Conservation (phyloP, 208 protist species). For the Phytomonas francai region DNA sequence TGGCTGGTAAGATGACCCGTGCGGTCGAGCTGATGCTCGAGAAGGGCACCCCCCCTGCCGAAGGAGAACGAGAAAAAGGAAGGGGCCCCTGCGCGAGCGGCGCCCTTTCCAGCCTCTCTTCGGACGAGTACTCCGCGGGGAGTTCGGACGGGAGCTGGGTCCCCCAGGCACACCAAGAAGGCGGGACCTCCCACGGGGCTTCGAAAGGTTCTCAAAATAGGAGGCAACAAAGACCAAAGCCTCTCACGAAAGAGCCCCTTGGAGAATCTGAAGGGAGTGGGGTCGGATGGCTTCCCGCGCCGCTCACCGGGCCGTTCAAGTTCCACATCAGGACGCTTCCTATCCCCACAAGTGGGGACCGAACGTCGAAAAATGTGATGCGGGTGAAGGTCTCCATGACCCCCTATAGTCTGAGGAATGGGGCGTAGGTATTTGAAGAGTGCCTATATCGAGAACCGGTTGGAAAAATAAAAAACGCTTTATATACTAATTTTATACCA, state of each 20-base stretch:
- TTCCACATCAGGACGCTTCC: not conserved
- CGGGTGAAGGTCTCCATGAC: not conserved
- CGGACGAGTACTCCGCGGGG: not conserved
- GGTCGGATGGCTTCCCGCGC: not conserved
- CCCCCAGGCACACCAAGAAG: too few relatives aligned
- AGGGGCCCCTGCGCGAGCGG: not conserved
- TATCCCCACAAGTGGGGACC: not conserved
- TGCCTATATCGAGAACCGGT: not conserved
- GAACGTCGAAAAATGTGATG: not conserved
- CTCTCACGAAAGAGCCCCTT: not conserved
- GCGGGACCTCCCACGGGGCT: too few relatives aligned
- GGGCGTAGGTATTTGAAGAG: not conserved
- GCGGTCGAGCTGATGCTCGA: slow-evolving; percentile 21
- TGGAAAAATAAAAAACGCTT: not conserved
- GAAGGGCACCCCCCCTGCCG: not conserved
- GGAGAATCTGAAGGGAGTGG: not conserved
- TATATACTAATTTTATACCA: not conserved
- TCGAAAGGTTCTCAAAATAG: too few relatives aligned
- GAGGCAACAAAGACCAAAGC: not conserved
- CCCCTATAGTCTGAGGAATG: not conserved
- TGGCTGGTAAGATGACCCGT: slow-evolving; percentile 35
- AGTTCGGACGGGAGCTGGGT: not conserved
- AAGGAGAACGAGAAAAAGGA: not conserved
- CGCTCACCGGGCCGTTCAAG: not conserved
- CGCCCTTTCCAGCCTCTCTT: not conserved